Evolutionary conservation across 768 basidiomycete genomes (phyloP), one percentile per base, ranked within the genome.

Genomic region (Paxillus ammoniavirescens): DNA sequence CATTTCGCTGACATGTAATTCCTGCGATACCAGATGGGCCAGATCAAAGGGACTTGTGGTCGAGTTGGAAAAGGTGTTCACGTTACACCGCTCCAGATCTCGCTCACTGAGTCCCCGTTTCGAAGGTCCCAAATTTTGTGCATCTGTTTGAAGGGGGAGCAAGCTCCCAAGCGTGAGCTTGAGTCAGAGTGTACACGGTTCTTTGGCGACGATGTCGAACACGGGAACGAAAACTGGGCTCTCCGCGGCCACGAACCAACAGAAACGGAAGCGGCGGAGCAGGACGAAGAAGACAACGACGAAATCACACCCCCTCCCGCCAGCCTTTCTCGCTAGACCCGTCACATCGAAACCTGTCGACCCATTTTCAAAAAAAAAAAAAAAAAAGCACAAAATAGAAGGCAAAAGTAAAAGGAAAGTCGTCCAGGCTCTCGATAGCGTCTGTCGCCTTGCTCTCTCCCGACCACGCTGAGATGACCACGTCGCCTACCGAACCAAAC

Each of bases 161-260:
- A 47, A 54, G 17, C 47, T 38, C 58, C 38, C 59, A 42, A 41
- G 64, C 35, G 64, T 38, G 23, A 53, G 48, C 47, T 43, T 44
- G 38, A 62, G 43, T 51, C 71, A 68, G 52, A 73, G 68, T 44
- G 71, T 81, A 47, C 79, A 79, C 3, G 79, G 79, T 30, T 67
- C 71, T 6, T 58, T 80, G 45, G 66, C 30, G 76, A 68, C 42
- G 66, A 67, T 3, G 69, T 57, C 52, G 63, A 55, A 40, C 53
- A 51, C 26, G 63, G 40, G 26, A 49, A 49, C 31, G 5, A 55
- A 35, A 35, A 23, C 14, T 9, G 6, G 31, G 9, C n/a, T 35
- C 2, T 4, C 6, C 7, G 9, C 30, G 30, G 9, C 6, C 4
- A 31, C 30, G 7, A 31, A 31, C 7, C 3, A 31, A 31, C 30